A percentile compares a stretch with the other conserved stretches of the same genome.
Conservation (phyloP, 1,284 basidiomycete genomes). For the Singerocomus rubriflavus region DNA sequence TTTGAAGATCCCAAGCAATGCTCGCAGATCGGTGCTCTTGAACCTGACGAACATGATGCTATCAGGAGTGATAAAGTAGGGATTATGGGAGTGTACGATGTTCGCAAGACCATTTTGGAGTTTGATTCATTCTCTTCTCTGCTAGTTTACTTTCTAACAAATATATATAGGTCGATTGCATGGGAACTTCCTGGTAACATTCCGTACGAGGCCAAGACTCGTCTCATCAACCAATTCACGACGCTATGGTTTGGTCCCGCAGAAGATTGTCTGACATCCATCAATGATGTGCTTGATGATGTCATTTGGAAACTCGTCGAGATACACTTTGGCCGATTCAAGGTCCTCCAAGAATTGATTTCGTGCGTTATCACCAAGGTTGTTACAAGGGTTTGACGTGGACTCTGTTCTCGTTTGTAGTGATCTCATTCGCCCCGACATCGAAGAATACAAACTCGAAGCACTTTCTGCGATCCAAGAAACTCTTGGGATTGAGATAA, state of each 20-base stretch:
- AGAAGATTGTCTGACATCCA: slow-evolving; percentile 37
- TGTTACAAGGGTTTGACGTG: background rate
- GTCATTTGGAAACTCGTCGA: slow-evolving; percentile 21
- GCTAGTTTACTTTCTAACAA: background rate
- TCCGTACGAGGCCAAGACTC: slow-evolving; percentile 48
- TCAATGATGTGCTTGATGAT: slow-evolving; percentile 25
- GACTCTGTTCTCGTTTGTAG: slow-evolving; percentile 10
- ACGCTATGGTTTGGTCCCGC: slow-evolving; percentile 41
- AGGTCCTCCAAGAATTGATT: slow-evolving; percentile 27
- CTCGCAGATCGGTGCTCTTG: slow-evolving; percentile 6
- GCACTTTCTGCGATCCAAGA: slow-evolving; percentile 15
- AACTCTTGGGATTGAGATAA: slow-evolving; percentile 28
- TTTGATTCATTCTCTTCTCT: slow-evolving; percentile 12
- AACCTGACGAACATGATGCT: slow-evolving; percentile 23
- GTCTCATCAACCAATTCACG: slow-evolving; percentile 41
- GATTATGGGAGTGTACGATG: slow-evolving; percentile 29
- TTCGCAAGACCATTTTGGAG: slow-evolving; percentile 33
- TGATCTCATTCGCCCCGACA: slow-evolving; percentile 20
- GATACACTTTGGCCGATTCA: slow-evolving; percentile 36
- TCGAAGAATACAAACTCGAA: slow-evolving; percentile 20
- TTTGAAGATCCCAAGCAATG: slow-evolving; percentile 17
- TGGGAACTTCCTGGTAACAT: slow-evolving; percentile 54
- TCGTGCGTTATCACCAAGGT: slow-evolving; percentile 20
- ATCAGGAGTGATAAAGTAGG: slow-evolving; percentile 2
- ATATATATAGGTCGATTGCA: slow-evolving; percentile 37